Base-by-base conservation (phyloP, 352 stramenopile species). In the Phytophthora macrochlamydospora region DNA sequence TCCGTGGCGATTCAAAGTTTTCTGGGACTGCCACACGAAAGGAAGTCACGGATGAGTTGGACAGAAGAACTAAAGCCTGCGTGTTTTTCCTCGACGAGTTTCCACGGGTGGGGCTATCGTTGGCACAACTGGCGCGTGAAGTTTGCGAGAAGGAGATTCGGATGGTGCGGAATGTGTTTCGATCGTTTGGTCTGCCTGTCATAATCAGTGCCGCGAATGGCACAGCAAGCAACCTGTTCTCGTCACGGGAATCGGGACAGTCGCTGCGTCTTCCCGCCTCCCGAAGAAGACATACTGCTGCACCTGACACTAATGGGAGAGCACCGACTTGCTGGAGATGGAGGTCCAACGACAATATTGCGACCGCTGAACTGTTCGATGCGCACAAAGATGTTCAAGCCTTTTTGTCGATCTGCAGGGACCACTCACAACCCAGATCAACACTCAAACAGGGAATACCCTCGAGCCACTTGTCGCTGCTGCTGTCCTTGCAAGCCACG, bases 11-110 rank as follows among this genome's bases (percentile, higher is more conserved):
- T 40, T 40, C 35, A 40, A 40, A 6, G 9, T 46, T 46, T 13
- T 24, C 4, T 24, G 40, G 8, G 6, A n/a, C 6, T 7, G 40
- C 40, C 18, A 18, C 40, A n/a, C 40, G 40, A 24, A 24, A 56
- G 4, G 46, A 53, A 13, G 28, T 53, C 12, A 13, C 12, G 18
- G 18, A 46, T 13, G 7, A 38, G 24, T 11, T 40, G 6, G 35
- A 11, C 9, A 11, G 35, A 40, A 6, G 35, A 53, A 7, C 14
- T 32, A 56, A 56, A 33, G 2, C 9, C 7, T 38, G 29, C 30
- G 50, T 56, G 0, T 60, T 31, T 51, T 60, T 46, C 40, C 40
- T 60, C 3, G 53, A 60, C 14, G 53, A 50, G n/a, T 56, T 60
- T 60, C 40, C 53, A 14, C 53, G 53, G 7, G 29, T 60, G 0